A percentile compares a stretch with the other conserved stretches of the same genome.
These are phyloP conservation scores for Dothideomycetes sp. DNA, from an alignment of 2,329 filamentous ascomycete species.

Conservation along the genomic window DNA sequence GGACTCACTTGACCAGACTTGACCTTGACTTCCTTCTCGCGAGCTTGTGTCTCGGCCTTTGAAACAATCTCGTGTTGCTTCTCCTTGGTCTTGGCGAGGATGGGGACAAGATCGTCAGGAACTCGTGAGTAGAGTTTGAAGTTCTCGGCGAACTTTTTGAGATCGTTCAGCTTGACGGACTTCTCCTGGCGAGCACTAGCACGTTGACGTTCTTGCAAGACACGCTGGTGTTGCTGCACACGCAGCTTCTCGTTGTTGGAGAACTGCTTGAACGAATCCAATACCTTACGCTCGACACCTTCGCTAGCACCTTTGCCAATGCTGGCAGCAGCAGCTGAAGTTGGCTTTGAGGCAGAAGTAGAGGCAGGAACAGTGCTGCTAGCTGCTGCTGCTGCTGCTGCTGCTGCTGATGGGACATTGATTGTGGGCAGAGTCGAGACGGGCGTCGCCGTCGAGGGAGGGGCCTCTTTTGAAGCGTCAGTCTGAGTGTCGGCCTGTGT, in stretches of 20 bases:
- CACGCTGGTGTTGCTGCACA: constrained; percentile 45
- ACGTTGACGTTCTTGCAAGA: constrained; percentile 43
- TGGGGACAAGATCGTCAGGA: constrained; percentile 81
- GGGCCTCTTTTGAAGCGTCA: neutral
- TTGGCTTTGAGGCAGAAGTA: constrained; percentile 5
- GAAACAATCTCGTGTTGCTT: constrained; percentile 92
- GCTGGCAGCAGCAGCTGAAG: neutral
- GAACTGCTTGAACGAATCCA: constrained; percentile 57
- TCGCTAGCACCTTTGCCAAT: constrained; percentile 44
- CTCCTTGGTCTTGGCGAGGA: constrained; percentile 89
- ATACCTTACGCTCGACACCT: constrained; percentile 52
- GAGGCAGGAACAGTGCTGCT: too few species aligned
- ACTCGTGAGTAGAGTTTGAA: constrained; percentile 95
- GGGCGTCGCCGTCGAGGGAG: neutral
- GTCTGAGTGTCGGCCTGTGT: constrained; percentile 18
- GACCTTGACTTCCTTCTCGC: constrained; percentile 41
- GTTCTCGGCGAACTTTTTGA: constrained; percentile 87
- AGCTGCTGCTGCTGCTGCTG: too few species aligned
- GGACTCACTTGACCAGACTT: constrained; percentile 30
- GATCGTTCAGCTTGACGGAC: constrained; percentile 82
- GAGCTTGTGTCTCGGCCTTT: constrained; percentile 69
- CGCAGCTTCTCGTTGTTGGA: constrained; percentile 53
- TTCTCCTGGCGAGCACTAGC: constrained; percentile 61
- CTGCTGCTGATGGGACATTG: constrained; percentile 1
- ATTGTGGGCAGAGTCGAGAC: constrained; percentile 1